Base-by-base conservation (phyloP, 73 alveolate species). In the Paramecium primaurelia region DNA sequence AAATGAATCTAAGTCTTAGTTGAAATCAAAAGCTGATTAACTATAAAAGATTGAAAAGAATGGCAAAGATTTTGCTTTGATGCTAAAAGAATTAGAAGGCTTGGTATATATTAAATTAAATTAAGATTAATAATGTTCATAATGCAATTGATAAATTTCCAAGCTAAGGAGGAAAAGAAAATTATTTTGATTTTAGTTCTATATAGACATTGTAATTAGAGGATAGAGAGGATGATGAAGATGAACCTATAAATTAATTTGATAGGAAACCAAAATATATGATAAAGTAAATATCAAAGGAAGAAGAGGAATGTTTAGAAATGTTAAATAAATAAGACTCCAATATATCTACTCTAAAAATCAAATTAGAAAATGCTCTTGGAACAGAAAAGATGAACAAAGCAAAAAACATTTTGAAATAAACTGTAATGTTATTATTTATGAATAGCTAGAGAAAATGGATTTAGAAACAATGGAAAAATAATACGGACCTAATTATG, bases 171-270 rank as follows among this genome's bases (percentile, higher is more conserved):
- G 71, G 77, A 14, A 69, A 38, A n/a, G 93, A 93, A 28, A 64
- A 73, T 34, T 59, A 30, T 5, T 85, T 88, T 49, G 96, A 93
- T 18, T 69, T 18, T 12, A 49, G 12, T 26, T 16, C 69, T 6
- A 51, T 40, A 6, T 42, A 12, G 34, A 86, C 44, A 9, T n/a
- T 34, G 38, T n/a, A 8, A 2, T 26, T 25, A 30, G 73, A 92
- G 25, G 96, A 93, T 80, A 89, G 95, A 36, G 96, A 93, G 22
- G 96, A 93, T 68, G 96, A 93, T 58, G 95, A 45, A 7, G 83
- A 58, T 11, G 93, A 93, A 83, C 93, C 64, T 64, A 60, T 8
- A 44, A 51, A 18, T 32, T 12, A 11, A 8, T 11, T 28, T 28
- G 59, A 38, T 25, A 90, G 71, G 86, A 59, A 18, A 58, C 25